Conservation (phyloP, 495 filamentous ascomycete genomes). For the Penicillium desertorum region DNA sequence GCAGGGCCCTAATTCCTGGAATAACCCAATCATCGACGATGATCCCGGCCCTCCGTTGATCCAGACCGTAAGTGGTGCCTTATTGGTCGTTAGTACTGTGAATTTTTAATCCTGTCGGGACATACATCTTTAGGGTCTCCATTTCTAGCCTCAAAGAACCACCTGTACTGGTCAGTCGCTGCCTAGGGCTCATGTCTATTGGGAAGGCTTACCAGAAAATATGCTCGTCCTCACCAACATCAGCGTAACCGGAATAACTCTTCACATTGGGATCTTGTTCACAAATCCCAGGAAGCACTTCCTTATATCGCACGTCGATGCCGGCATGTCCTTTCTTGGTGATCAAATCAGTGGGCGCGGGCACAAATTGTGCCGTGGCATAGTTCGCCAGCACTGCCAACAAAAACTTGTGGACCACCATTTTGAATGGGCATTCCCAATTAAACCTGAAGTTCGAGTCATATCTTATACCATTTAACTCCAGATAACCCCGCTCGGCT, state of each 20-base stretch:
- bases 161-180: constrained; percentile 25
- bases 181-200: neutral
- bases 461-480: neutral
- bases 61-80: constrained; percentile 62
- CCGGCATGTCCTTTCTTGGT: constrained; percentile 50
- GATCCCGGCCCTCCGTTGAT: constrained; percentile 61
- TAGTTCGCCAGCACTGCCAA: constrained; percentile 6
- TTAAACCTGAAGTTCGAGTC: neutral
- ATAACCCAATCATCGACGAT: constrained; percentile 61
- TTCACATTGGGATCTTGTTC: constrained; percentile 64
- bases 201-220: constrained; percentile 53
- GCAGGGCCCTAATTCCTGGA: constrained; percentile 64
- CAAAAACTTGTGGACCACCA: neutral
- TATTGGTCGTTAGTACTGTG: neutral
- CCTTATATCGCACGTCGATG: constrained; percentile 58
- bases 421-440: neutral
- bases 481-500: constrained; percentile 10
- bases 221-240: constrained; percentile 59
- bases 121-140: constrained; percentile 42
- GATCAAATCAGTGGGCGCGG: constrained; percentile 55
- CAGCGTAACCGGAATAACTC: constrained; percentile 66
- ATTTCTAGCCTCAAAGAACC: constrained; percentile 63
- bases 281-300: constrained; percentile 62
- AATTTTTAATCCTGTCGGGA: neutral
- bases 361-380: constrained; percentile 54